phyloP scores from a whole-genome alignment of 768 basidiomycete species.

The Podaxis sp. region DNA sequence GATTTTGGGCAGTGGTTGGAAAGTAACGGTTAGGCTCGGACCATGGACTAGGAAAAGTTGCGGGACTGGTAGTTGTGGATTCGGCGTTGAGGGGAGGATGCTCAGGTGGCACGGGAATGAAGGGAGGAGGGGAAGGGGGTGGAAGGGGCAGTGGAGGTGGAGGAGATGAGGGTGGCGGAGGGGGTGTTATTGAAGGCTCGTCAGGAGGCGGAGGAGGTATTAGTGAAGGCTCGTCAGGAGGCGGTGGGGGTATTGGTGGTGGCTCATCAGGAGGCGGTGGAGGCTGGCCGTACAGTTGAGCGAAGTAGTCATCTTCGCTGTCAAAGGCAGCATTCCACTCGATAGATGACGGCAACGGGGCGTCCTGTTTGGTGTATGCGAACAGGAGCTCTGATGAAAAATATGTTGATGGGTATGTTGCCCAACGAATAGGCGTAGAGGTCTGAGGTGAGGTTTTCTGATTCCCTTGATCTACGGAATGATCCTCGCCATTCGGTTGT shows the following conservation, averaged over 20 bases:
- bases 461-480: not conserved
- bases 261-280: slow-evolving; percentile 33
- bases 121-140: slow-evolving; percentile 19
- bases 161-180: slow-evolving; percentile 17
- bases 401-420: slow-evolving; percentile 54
- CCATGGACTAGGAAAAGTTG: not conserved
- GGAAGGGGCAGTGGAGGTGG: slow-evolving; percentile 17
- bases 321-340: slow-evolving; percentile 19
- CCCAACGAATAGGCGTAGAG: slow-evolving; percentile 49
- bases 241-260: slow-evolving; percentile 35
- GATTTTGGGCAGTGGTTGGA: not conserved
- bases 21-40: not conserved
- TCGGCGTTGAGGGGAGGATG: slow-evolving; percentile 15
- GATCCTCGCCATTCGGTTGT: not conserved
- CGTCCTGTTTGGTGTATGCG: slow-evolving; percentile 40
- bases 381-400: slow-evolving; percentile 61
- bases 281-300: slow-evolving; percentile 20
- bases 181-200: slow-evolving; percentile 10
- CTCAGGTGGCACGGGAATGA: not conserved
- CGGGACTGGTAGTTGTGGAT: slow-evolving; percentile 13
- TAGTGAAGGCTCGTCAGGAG: slow-evolving; percentile 36
- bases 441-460: not conserved
- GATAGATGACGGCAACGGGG: slow-evolving; percentile 31
- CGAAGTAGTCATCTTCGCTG: slow-evolving; percentile 35
- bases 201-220: slow-evolving; percentile 17